A percentile compares a stretch with the other conserved stretches of the same genome.
Evolutionary conservation across 805 yeast genomes (phyloP).

Genomic region (Metschnikowia picachoensis): DNA sequence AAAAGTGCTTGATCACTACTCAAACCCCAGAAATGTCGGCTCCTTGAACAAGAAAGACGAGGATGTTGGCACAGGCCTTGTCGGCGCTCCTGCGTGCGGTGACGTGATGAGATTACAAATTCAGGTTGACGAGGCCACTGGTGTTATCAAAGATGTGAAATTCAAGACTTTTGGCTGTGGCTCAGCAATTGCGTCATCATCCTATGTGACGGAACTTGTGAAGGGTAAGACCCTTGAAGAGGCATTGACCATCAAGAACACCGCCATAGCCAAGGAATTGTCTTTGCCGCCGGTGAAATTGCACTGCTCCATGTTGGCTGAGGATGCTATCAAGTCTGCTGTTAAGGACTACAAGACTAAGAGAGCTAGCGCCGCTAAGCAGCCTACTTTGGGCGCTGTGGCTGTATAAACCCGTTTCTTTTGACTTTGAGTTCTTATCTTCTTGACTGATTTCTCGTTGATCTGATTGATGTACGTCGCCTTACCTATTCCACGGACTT

Average conservation of each 20-base stretch:
- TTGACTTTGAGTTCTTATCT: no score
- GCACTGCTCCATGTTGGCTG: slow-evolving; percentile 98
- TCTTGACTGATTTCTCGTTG: no score
- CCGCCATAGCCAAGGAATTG: slow-evolving; percentile 90
- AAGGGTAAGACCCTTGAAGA: slow-evolving; percentile 93
- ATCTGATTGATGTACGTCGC: no score
- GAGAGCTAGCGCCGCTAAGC: slow-evolving; percentile 43
- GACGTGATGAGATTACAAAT: slow-evolving; percentile 98
- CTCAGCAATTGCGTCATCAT: slow-evolving; percentile 92
- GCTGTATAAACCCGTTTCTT: background rate
- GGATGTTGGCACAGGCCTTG: slow-evolving; percentile 93
- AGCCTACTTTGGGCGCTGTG: slow-evolving; percentile 54
- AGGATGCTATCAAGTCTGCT: slow-evolving; percentile 97
- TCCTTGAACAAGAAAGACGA: slow-evolving; percentile 71
- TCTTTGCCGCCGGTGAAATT: slow-evolving; percentile 95
- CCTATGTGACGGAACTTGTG: slow-evolving; percentile 92
- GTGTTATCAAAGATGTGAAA: slow-evolving; percentile 89
- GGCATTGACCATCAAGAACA: slow-evolving; percentile 88
- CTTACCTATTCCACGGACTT: no score
- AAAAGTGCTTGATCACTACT: slow-evolving; percentile 92
- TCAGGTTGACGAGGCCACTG: slow-evolving; percentile 85
- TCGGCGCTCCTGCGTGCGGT: slow-evolving; percentile 99
- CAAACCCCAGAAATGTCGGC: slow-evolving; percentile 96
- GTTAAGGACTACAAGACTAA: slow-evolving; percentile 91
- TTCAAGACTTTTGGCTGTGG: slow-evolving; percentile 99